These are phyloP conservation scores for Apiospora koreana DNA, from an alignment of 2,329 filamentous ascomycete species.

Conservation along the genomic window DNA sequence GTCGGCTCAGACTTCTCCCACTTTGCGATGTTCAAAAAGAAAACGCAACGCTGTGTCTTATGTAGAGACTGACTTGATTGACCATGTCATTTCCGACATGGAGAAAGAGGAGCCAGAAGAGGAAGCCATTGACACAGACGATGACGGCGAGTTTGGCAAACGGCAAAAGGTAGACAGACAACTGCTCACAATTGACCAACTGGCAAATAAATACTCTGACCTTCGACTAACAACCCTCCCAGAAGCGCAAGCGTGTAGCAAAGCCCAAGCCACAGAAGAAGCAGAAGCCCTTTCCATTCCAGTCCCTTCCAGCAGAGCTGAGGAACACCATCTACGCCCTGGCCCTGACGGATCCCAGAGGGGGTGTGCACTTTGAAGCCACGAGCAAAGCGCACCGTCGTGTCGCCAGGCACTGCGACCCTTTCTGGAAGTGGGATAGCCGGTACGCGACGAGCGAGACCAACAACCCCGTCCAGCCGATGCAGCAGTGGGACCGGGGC, in stretches of 20 bases:
- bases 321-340: neutral
- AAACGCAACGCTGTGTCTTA: neutral
- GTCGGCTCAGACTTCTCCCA: neutral
- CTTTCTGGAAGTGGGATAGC: neutral
- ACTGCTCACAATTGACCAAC: neutral
- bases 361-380: neutral
- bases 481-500: no score
- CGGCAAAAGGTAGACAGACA: neutral
- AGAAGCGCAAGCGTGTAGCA: neutral
- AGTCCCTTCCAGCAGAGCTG: neutral
- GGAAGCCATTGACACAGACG: neutral
- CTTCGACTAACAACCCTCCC: neutral
- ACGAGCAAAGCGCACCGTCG: neutral
- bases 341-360: neutral
- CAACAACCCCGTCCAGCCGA: no score
- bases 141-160: neutral
- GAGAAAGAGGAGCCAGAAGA: neutral
- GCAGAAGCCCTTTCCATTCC: slow-evolving; percentile 5
- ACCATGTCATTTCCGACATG: neutral
- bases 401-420: neutral
- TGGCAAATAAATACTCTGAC: neutral
- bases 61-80: neutral
- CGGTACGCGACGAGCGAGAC: no score
- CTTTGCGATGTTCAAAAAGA: neutral
- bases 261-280: neutral